A percentile compares a stretch with the other conserved stretches of the same genome.
These are phyloP conservation scores for Chimonanthus salicifolius DNA, from an alignment of 164 flowering plant species.

Conservation along the genomic window DNA sequence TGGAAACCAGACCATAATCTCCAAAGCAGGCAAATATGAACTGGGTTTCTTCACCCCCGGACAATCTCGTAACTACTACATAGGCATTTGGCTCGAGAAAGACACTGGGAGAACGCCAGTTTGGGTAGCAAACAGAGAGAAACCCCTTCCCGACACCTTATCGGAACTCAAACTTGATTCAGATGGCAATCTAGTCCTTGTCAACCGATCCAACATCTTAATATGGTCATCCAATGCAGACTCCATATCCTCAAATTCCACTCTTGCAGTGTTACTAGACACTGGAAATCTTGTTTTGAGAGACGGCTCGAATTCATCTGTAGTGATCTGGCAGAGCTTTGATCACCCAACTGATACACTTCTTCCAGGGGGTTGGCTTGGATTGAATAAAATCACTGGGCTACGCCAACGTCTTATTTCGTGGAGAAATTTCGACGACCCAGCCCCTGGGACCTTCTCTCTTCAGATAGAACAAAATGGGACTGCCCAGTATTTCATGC, in stretches of 20 bases:
- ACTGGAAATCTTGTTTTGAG: too few species aligned
- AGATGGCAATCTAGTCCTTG: conserved; percentile 19
- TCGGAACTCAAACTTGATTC: conserved; percentile 12
- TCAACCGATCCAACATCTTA: conserved; percentile 7
- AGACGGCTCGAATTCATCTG: too few species aligned
- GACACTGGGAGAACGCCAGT: conserved; percentile 5
- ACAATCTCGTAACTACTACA: conserved; percentile 11
- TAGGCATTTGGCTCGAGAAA: conserved; percentile 24
- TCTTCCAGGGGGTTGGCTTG: conserved; percentile 46
- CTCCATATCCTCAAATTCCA: conserved; percentile 6
- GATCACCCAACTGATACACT: conserved; percentile 38
- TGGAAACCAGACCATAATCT: conserved; percentile 17
- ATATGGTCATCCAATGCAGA: conserved; percentile 26
- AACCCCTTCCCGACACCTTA: conserved; percentile 8
- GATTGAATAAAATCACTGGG: conserved; percentile 23
- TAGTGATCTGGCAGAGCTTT: too few species aligned
- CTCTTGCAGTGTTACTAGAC: conserved; percentile 11
- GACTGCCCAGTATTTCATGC: not conserved
- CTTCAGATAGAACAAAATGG: conserved; percentile 5
- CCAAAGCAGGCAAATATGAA: conserved; percentile 11
- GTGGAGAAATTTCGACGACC: conserved; percentile 53
- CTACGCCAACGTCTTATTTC: conserved; percentile 29
- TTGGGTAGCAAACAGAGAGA: conserved; percentile 27
- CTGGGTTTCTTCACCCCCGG: conserved; percentile 23
- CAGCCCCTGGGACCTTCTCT: conserved; percentile 42